These are phyloP conservation scores for Candida nemodendra DNA, from an alignment of 805 yeast genomes.

Conservation along the genomic window DNA sequence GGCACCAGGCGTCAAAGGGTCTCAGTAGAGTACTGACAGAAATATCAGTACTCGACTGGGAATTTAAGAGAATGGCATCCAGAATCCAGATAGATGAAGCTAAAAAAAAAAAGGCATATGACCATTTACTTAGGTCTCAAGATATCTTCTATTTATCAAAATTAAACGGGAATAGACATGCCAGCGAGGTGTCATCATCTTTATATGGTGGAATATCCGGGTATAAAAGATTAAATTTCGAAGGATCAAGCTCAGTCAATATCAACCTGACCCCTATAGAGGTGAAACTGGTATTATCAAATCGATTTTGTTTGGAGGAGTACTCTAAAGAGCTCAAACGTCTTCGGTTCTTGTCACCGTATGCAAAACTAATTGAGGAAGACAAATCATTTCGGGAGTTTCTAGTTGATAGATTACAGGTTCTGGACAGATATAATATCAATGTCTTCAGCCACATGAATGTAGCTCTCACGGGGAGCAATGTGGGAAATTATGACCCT, in stretches of 20 bases:
- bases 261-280: conserved; percentile 14
- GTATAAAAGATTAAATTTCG: conserved; percentile 5
- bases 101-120: conserved; percentile 5
- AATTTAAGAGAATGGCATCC: too few species aligned
- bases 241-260: not conserved
- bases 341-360: conserved; percentile 6
- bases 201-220: not conserved
- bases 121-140: conserved; percentile 9
- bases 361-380: conserved; percentile 2
- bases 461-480: conserved; percentile 6
- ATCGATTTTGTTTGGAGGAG: conserved; percentile 8
- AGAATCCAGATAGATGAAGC: conserved; percentile 10
- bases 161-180: conserved; percentile 6
- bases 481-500: not conserved
- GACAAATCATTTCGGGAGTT: conserved; percentile 3
- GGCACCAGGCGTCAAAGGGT: too few species aligned
- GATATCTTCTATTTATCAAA: conserved; percentile 10
- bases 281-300: conserved; percentile 9
- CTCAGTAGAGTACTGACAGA: too few species aligned
- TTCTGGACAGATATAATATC: not conserved
- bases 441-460: conserved; percentile 4
- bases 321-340: conserved; percentile 9
- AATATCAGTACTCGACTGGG: too few species aligned
- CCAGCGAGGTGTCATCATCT: conserved; percentile 4
- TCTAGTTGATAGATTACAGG: conserved; percentile 1